These are phyloP conservation scores for Paratrypanosoma confusum DNA, from an alignment of 208 protist genomes.

Conservation along the genomic window DNA sequence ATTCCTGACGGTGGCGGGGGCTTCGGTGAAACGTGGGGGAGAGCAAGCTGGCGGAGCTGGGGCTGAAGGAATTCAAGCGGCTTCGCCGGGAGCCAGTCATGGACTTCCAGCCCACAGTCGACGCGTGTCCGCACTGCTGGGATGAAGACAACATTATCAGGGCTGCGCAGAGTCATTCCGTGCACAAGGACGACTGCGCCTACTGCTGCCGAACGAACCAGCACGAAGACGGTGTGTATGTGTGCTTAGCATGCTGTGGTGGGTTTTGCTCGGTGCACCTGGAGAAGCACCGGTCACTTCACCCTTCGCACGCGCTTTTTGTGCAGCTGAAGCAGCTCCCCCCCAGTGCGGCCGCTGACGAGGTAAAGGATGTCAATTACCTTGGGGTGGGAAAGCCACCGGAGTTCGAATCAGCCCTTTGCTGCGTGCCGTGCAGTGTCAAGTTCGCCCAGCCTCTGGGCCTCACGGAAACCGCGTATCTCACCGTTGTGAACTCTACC, in stretches of 20 bases:
- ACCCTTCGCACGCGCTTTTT: constrained; percentile 53
- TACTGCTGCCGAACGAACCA: constrained; percentile 74
- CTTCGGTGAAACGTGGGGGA: no score
- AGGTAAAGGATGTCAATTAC: constrained; percentile 44
- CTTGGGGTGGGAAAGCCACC: constrained; percentile 50
- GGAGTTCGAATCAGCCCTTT: constrained; percentile 55
- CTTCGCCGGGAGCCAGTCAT: no score
- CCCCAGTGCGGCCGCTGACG: constrained; percentile 20
- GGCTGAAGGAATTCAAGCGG: no score
- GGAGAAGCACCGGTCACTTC: constrained; percentile 44
- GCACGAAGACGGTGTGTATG: constrained; percentile 48
- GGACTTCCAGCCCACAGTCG: constrained; percentile 40
- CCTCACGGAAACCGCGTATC: constrained; percentile 36
- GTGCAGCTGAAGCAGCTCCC: constrained; percentile 60
- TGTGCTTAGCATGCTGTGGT: constrained; percentile 74
- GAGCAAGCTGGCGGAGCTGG: no score
- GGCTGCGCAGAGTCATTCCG: constrained; percentile 18
- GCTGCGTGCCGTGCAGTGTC: constrained; percentile 38
- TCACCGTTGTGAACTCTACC: constrained; percentile 38
- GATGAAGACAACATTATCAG: constrained; percentile 37
- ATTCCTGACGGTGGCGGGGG: no score
- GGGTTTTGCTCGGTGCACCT: constrained; percentile 66
- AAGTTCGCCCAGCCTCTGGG: constrained; percentile 33
- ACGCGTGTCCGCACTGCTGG: constrained; percentile 74
- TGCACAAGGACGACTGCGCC: constrained; percentile 81